Evolutionary conservation across 108 stramenopile genomes (phyloP), one percentile per base, ranked within the genome.

Genomic region (Discostella stelligeroides): DNA sequence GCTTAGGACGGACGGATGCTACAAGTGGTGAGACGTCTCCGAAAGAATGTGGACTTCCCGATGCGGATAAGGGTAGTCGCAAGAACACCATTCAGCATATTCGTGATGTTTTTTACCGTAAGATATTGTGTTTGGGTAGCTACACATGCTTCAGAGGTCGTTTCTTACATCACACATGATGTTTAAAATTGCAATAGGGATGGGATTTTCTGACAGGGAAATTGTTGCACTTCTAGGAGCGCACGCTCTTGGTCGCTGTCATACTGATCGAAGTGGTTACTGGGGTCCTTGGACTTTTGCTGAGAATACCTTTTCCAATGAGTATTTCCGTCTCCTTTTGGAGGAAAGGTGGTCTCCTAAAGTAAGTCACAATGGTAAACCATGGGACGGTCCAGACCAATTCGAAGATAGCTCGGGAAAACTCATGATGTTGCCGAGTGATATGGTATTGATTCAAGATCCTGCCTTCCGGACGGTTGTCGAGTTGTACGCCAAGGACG

Each of bases 201-300:
- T 80, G 79, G 77, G 81, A 18, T 75, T 89, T 66, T 80, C 57
- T 25, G 97, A 98, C 61, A 74, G 82, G 29, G 97, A 99, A 77
- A 97, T 98, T 75, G 99, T 99, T 14, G 97, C 97, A 2, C 82
- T 99, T 0, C 64, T 87, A 37, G 99, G 99, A n/a, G 99, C 98
- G 0, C 99, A 99, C 79, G 94, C 97, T 38, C 84, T 99, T 55
- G 97, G 97, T 2, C 85, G 97, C 7, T 97, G 95, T 83, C 97
- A 98, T 83, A 90, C 88, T 7, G 93, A 95, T 60, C 82, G 83
- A 20, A 83, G 82, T 51, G 97, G 97, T 37, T 98, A 92, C 76
- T 82, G 77, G 81, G 78, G 91, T 57, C 97, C 78, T 76, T 98
- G 99, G 97, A 97, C 86, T 20, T 87, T 89, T 73, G 96, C 97